A percentile compares a stretch with the other conserved stretches of the same genome.
phyloP scores from a whole-genome alignment of 352 stramenopile species.

The Pythium aphanidermatum region DNA sequence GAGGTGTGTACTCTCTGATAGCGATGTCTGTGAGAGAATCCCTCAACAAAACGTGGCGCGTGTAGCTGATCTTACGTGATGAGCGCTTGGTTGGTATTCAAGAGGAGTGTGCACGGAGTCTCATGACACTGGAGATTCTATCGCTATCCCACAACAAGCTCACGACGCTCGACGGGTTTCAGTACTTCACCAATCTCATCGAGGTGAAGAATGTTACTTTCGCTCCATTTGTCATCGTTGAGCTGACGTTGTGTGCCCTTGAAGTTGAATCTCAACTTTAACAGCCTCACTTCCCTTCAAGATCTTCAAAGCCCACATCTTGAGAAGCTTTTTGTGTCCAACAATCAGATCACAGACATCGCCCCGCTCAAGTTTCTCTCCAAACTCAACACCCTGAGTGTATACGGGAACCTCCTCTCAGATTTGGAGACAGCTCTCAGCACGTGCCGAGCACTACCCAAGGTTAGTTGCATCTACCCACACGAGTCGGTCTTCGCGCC shows the following conservation, averaged over 20 bases:
- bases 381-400: slow-evolving; percentile 25
- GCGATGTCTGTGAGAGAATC: no score
- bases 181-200: slow-evolving; percentile 65
- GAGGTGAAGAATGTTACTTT: slow-evolving; percentile 36
- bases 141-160: slow-evolving; percentile 79
- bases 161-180: slow-evolving; percentile 48
- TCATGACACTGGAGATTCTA: slow-evolving; percentile 66
- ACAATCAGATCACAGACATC: slow-evolving; percentile 29
- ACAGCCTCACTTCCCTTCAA: slow-evolving; percentile 28
- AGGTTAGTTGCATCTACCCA: no score
- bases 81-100: slow-evolving; percentile 44
- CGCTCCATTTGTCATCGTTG: no score
- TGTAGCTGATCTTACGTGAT: slow-evolving; percentile 68
- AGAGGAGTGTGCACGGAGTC: slow-evolving; percentile 42
- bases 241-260: background rate
- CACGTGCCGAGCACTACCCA: slow-evolving; percentile 22
- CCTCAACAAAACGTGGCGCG: no score
- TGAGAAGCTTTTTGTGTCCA: slow-evolving; percentile 33
- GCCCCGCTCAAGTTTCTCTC: slow-evolving; percentile 18
- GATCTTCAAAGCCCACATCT: slow-evolving; percentile 26
- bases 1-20: slow-evolving; percentile 28
- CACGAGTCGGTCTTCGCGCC: no score
- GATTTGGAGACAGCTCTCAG: slow-evolving; percentile 21
- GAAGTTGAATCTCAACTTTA: slow-evolving; percentile 44
- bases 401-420: slow-evolving; percentile 26